A percentile compares a stretch with the other conserved stretches of the same genome.
These are phyloP conservation scores for Mortierella hygrophila DNA, from an alignment of 192 early-diverging fungal genomes.

Conservation along the genomic window DNA sequence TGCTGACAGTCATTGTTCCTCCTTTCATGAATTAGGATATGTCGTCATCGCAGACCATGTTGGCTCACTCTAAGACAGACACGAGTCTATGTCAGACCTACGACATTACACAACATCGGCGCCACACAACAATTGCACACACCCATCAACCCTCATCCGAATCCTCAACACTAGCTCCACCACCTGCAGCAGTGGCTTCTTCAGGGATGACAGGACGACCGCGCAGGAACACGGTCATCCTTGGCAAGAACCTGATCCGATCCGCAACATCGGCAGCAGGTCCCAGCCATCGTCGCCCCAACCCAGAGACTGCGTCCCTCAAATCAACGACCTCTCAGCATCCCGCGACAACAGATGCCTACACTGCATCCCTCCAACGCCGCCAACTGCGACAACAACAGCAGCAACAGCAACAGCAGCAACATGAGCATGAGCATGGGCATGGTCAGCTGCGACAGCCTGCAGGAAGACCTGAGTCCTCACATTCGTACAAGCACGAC, in stretches of 20 bases:
- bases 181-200: not conserved
- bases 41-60: not conserved
- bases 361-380: not conserved
- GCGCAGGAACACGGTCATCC: slow-evolving; percentile 26
- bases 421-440: not conserved
- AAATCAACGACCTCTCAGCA: not conserved
- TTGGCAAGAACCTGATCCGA: slow-evolving; percentile 9
- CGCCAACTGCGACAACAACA: not conserved
- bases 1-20: not conserved
- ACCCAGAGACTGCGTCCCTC: not conserved
- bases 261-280: not conserved
- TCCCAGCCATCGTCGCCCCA: not conserved
- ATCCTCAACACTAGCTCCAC: not conserved
- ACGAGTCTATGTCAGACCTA: slow-evolving; percentile 2
- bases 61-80: slow-evolving; percentile 19
- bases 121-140: slow-evolving; percentile 6
- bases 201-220: not conserved
- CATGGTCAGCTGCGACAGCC: not conserved
- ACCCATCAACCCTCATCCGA: not conserved
- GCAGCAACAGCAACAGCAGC: not conserved
- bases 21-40: not conserved
- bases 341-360: not conserved
- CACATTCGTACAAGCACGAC: slow-evolving; percentile 30
- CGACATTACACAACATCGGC: slow-evolving; percentile 6
- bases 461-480: slow-evolving; percentile 10